Conservation (phyloP, 192 early-diverging fungal genomes). For the Blastocladiella britannica region DNA sequence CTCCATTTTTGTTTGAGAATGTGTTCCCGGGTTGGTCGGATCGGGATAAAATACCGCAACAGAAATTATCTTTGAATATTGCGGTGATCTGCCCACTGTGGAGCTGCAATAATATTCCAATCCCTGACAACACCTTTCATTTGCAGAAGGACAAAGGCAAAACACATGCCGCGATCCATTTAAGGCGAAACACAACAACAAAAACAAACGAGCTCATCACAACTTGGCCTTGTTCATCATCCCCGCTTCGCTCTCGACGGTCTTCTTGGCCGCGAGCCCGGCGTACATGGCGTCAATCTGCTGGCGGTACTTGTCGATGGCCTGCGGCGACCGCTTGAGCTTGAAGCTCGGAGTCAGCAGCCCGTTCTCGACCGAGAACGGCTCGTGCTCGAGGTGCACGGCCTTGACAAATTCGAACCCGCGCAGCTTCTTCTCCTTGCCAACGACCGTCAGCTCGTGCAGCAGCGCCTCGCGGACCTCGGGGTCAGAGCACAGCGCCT, state of each 20-base stretch:
- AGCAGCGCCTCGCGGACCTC: slow-evolving; percentile 27
- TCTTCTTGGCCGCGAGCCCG: slow-evolving; percentile 6
- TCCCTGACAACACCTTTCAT: too few species aligned
- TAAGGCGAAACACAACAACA: too few species aligned
- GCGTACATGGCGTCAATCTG: slow-evolving; percentile 37
- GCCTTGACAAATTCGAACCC: slow-evolving; percentile 54
- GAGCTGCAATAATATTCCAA: too few species aligned
- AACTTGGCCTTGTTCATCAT: not conserved
- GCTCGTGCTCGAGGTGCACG: slow-evolving; percentile 33
- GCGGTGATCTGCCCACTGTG: too few species aligned
- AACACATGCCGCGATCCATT: too few species aligned
- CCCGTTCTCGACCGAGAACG: slow-evolving; percentile 47
- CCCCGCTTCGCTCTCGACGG: not conserved
- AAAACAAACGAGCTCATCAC: too few species aligned
- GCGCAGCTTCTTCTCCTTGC: slow-evolving; percentile 30
- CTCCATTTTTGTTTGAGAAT: too few species aligned
- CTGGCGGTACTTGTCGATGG: slow-evolving; percentile 17
- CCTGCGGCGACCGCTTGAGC: slow-evolving; percentile 22
- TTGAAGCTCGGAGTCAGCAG: slow-evolving; percentile 62
- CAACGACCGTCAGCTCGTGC: slow-evolving; percentile 25
- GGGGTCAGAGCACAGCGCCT: slow-evolving; percentile 30
- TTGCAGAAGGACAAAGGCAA: too few species aligned
- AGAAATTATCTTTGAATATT: too few species aligned
- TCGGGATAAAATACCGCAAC: too few species aligned
- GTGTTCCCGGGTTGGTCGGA: too few species aligned